A percentile compares a stretch with the other conserved stretches of the same genome.
These are phyloP conservation scores for Linum trigynum DNA, from an alignment of 345 rosid species.

Conservation along the genomic window DNA sequence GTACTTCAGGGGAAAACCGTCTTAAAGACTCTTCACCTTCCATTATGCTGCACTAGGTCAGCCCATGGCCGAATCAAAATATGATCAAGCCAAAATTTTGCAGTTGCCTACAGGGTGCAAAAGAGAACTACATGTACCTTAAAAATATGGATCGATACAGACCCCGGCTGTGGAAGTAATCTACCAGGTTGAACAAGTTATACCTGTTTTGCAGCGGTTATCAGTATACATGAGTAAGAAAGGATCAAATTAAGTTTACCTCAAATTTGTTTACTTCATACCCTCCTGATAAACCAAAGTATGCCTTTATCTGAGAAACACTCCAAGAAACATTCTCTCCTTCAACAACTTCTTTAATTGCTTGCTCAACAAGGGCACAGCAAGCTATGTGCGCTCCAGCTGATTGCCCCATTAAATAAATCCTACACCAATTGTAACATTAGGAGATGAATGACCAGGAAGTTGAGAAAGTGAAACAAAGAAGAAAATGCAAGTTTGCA, in stretches of 20 bases:
- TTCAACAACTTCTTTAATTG: slow-evolving; percentile 74
- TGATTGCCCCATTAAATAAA: slow-evolving; percentile 95
- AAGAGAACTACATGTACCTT: slow-evolving; percentile 32
- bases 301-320: slow-evolving; percentile 68
- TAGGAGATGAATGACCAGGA: too few species aligned
- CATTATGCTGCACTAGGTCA: slow-evolving; percentile 55
- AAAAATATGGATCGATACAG: slow-evolving; percentile 69
- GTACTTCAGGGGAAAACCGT: slow-evolving; percentile 75
- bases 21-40: slow-evolving; percentile 79
- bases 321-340: slow-evolving; percentile 76
- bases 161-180: slow-evolving; percentile 81
- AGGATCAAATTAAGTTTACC: too few species aligned
- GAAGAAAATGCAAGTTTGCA: slow-evolving; percentile 9
- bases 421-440: slow-evolving; percentile 25
- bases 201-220: slow-evolving; percentile 45
- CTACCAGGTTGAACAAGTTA: slow-evolving; percentile 72
- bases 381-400: slow-evolving; percentile 98
- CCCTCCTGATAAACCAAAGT: slow-evolving; percentile 98
- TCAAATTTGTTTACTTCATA: slow-evolving; percentile 8
- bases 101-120: not conserved
- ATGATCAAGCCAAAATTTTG: not conserved
- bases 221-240: not conserved
- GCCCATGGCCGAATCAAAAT: not conserved
- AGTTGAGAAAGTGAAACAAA: not conserved
- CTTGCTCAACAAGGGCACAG: slow-evolving; percentile 83